Base-by-base conservation (phyloP, 768 basidiomycete species). In the Podaxis rugospora region DNA sequence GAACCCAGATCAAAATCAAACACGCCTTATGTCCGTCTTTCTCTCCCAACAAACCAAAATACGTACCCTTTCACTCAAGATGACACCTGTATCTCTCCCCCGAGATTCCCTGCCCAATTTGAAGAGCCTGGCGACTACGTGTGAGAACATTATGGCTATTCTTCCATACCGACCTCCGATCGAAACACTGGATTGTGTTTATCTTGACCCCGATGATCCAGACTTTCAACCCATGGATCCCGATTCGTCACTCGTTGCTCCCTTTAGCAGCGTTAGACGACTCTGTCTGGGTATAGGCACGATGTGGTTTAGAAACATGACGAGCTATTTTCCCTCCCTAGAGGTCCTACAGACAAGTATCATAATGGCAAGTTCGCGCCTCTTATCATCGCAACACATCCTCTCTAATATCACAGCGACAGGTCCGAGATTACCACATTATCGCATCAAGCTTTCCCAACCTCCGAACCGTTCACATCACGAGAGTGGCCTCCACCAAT, bases 271-370 rank as follows among this genome's bases (percentile, higher is more conserved):
- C 7, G 11, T 57, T 18, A 46, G 16, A 2, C 55, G 32, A 7
- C 27, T 57, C 27, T 57, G 55, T 35, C 42, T 57, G 27, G 44
- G 55, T 9, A 46, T 57, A 23, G 16, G 25, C 3, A 28, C 44
- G 6, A 44, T 57, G 42, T 57, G 55, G 55, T 57, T 47, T 2
- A 28, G 55, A n/a, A 57, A 57, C 11, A 46, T 57, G 55, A 27
- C n/a, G n/a, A 5, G 2, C 3, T 49, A 57, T 35, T 42, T 57
- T n/a, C 44, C 55, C 42, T 57, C 55, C 28, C 42, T 57, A 16
- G 4, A 46, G 7, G 55, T 57, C 10, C 44, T 57, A 16, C 55
- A 57, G 23, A 57, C 55, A 5, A 57, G 28, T 46, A 32, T 57
- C 16, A 32, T 14, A 9, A 35, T 35, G 55, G 55, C 47, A 9